Base-by-base conservation (phyloP, 2,329 filamentous ascomycete genomes). In the Zymoseptoria tritici region DNA sequence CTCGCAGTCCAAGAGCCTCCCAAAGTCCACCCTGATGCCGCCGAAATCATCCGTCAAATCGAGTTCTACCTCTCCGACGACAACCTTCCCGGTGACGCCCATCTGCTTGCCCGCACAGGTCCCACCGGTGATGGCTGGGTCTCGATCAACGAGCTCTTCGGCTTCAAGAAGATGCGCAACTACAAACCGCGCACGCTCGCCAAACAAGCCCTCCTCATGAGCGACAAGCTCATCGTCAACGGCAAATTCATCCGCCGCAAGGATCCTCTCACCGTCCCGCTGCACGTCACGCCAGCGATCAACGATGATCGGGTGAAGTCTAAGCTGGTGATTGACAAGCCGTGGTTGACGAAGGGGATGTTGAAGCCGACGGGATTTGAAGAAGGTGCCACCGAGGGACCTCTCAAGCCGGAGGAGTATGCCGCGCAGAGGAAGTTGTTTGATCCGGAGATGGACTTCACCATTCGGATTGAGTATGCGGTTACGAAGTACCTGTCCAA, bases 401-500 rank as follows among this genome's bases (percentile, higher is more conserved):
- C 91, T 0, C 76, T 95, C 62, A 92, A 88, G 0, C 85, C 87
- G 0, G 80, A 79, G 0, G 86, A 96, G 69, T 81, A 83, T 54
- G 75, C 80, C 2, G 80, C 87, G 55, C 89, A 96, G 69, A 76
- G 81, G 20, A 78, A 82, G 11, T 76, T 94, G 22, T 99, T 96
- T 70, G 73, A 84, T 64, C 72, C 76, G 79, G 73, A 75, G 11
- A 73, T 74, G 53, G 57, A 69, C 1, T 77, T 79, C 58, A 65
- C 56, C 60, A 89, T 88, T 58, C 90, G 94, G 53, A 90, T 97
- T 49, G 87, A 97, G 70, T 83, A 86, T 24, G 94, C 90, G 53
- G 88, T 97, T 57, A 86, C 91, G 65, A 87, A 91, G 13, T 99
- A 87, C 76, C 85, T 88, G 62, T 80, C 83, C 42, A 88, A 86